phyloP scores from a whole-genome alignment of 805 yeast genomes.

The Starmerella apis region DNA sequence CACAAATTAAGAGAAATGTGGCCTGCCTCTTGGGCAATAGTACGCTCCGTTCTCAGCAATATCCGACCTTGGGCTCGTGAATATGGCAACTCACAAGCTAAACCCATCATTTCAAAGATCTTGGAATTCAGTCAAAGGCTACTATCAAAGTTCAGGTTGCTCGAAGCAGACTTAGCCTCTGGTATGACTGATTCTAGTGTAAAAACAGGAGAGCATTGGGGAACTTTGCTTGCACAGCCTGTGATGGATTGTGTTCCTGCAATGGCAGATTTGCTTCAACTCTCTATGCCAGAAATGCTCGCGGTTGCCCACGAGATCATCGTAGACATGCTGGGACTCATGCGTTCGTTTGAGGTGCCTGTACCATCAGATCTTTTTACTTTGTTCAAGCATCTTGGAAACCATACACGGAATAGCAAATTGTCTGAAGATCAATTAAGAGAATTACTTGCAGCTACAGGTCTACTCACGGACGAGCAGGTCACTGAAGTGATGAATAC shows the following conservation, averaged over 20 bases:
- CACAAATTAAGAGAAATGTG: conserved; percentile 39
- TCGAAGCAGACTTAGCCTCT: conserved; percentile 30
- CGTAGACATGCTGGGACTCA: conserved; percentile 26
- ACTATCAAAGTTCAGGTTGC: conserved; percentile 52
- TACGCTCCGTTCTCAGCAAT: conserved; percentile 54
- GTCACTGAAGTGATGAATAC: conserved; percentile 10
- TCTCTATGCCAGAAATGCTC: conserved; percentile 67
- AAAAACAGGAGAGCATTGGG: conserved; percentile 15
- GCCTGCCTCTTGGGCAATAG: conserved; percentile 61
- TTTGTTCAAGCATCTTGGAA: conserved; percentile 36
- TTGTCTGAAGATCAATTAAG: conserved; percentile 55
- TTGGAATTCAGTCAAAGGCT: conserved; percentile 64
- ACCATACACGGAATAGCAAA: conserved; percentile 59
- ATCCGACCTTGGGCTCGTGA: conserved; percentile 68
- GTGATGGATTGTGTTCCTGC: conserved; percentile 50
- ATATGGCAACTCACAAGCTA: conserved; percentile 46
- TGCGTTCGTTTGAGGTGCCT: conserved; percentile 34
- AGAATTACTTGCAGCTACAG: conserved; percentile 39
- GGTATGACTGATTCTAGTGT: neutral
- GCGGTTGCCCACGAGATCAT: conserved; percentile 21
- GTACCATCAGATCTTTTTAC: conserved; percentile 47
- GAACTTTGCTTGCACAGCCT: conserved; percentile 31
- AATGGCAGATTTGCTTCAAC: conserved; percentile 68
- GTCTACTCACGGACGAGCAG: conserved; percentile 10
- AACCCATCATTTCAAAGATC: conserved; percentile 79